Conservation (phyloP, 2,329 filamentous ascomycete species). For the Fusarium irregulare region DNA sequence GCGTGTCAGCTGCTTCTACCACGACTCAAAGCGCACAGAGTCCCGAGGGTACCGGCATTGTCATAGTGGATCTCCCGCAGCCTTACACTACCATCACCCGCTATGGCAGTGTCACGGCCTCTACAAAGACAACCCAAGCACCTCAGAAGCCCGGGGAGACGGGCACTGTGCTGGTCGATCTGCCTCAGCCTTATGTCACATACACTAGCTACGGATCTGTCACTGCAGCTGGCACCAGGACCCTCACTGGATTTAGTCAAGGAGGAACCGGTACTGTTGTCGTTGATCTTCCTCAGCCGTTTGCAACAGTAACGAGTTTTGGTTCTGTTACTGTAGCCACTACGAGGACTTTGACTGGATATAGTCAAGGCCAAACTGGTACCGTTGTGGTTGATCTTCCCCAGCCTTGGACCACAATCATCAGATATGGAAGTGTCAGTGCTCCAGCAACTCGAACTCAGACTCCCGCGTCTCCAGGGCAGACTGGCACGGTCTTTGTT, state of each 20-base stretch:
- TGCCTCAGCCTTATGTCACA: slow-evolving; percentile 4
- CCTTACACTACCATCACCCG: not conserved
- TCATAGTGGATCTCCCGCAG: not conserved
- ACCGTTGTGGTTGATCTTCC: slow-evolving; percentile 8
- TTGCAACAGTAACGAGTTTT: not conserved
- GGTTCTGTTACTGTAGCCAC: not conserved
- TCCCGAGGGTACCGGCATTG: not conserved
- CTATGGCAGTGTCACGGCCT: not conserved
- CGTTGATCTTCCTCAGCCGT: not conserved
- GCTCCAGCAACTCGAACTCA: not conserved
- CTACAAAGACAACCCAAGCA: not conserved
- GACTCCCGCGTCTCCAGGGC: not conserved
- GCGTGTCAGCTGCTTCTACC: not conserved
- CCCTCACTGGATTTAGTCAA: not conserved
- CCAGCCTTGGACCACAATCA: not conserved
- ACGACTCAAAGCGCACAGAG: not conserved
- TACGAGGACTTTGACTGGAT: not conserved
- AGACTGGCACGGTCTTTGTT: slow-evolving; percentile 1
- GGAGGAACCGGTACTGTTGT: not conserved
- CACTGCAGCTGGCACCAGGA: not conserved
- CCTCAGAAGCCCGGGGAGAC: not conserved
- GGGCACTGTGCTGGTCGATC: not conserved
- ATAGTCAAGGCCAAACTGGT: not conserved
- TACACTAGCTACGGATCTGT: not conserved
- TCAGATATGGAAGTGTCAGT: not conserved